These are phyloP conservation scores for Fusarium ramigenum DNA, from an alignment of 2,329 filamentous ascomycete species.

Conservation along the genomic window DNA sequence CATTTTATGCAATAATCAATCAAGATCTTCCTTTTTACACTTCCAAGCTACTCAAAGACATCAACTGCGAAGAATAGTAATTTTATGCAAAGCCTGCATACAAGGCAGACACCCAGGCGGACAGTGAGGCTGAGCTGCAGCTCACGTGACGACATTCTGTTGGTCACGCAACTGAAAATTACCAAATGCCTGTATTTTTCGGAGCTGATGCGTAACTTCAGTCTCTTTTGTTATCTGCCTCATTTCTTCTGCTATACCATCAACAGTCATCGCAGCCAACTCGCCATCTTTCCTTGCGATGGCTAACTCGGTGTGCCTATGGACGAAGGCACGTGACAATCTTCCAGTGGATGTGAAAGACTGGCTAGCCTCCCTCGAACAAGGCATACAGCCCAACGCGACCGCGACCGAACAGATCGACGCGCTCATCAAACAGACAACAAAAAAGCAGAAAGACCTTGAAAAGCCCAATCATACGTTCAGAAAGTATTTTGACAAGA, in stretches of 20 bases:
- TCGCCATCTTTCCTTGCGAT: not conserved
- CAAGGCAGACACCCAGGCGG: not conserved
- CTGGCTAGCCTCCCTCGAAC: not conserved
- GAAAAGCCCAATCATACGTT: rapidly evolving
- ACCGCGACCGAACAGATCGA: not conserved
- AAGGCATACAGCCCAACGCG: not conserved
- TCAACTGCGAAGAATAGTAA: not conserved
- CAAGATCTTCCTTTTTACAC: too few species aligned
- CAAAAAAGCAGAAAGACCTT: rapidly evolving
- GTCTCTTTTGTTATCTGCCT: not conserved
- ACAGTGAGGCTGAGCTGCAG: not conserved
- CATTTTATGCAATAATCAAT: rapidly evolving
- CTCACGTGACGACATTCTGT: not conserved
- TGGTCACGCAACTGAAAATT: not conserved
- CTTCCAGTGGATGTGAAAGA: rapidly evolving
- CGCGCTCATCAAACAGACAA: not conserved
- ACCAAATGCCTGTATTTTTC: not conserved
- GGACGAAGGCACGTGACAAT: rapidly evolving
- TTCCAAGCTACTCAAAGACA: rapidly evolving
- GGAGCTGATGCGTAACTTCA: not conserved
- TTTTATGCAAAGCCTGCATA: not conserved
- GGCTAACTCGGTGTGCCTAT: rapidly evolving
- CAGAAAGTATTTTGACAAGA: rapidly evolving
- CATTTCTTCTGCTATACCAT: not conserved
- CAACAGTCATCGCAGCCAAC: not conserved